Conservation (phyloP, 2,329 filamentous ascomycete species). For the Sclerotiophoma versabilis region DNA sequence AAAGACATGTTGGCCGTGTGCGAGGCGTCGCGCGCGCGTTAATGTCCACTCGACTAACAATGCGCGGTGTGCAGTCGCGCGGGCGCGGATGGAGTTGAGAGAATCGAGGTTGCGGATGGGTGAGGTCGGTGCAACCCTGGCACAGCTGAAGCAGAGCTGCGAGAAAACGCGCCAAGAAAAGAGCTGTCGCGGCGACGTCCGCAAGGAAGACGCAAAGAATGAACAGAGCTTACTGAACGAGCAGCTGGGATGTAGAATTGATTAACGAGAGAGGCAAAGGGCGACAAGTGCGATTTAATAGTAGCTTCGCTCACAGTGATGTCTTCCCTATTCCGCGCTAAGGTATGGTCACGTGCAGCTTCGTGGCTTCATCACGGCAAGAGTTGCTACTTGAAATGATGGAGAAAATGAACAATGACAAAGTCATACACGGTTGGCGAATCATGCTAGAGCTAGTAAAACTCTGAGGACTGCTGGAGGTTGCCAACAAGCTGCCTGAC, state of each 20-base stretch:
- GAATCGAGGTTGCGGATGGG: slow-evolving; percentile 22
- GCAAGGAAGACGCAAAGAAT: slow-evolving; percentile 8
- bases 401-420: not conserved
- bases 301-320: not conserved
- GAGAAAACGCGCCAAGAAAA: slow-evolving; percentile 46
- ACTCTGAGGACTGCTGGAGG: not conserved
- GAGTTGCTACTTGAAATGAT: not conserved
- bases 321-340: not conserved
- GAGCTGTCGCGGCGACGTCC: slow-evolving; percentile 32
- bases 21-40: slow-evolving; percentile 34
- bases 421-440: not conserved
- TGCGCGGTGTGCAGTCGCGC: slow-evolving; percentile 29
- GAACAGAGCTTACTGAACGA: slow-evolving; percentile 33
- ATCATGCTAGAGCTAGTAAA: not conserved
- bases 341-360: slow-evolving; percentile 9
- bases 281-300: slow-evolving; percentile 7
- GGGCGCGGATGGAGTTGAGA: slow-evolving; percentile 27
- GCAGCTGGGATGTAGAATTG: not conserved
- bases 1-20: slow-evolving; percentile 55
- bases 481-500: slow-evolving; percentile 23
- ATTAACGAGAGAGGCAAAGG: not conserved
- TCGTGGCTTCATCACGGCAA: slow-evolving; percentile 6
- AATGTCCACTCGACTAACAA: slow-evolving; percentile 24
- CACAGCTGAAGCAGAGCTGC: slow-evolving; percentile 27
- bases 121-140: slow-evolving; percentile 19